These are phyloP conservation scores for Candida chilensis DNA, from an alignment of 805 yeast species.

Conservation along the genomic window DNA sequence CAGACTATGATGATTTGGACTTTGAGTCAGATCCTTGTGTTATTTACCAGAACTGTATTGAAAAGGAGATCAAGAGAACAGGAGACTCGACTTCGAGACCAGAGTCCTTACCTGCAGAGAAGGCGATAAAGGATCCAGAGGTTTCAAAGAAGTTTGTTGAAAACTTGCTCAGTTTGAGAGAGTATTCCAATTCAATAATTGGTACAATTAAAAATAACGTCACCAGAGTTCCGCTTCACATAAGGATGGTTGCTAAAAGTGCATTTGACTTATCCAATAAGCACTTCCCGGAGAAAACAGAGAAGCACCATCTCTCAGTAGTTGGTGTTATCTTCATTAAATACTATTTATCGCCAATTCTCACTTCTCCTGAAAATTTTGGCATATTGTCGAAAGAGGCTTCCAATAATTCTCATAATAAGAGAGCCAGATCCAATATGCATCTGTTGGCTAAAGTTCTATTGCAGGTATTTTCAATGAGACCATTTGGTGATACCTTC, in stretches of 20 bases:
- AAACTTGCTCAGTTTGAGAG: slow-evolving; percentile 71
- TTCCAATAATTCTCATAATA: slow-evolving; percentile 10
- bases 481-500: slow-evolving; percentile 61
- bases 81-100: slow-evolving; percentile 20
- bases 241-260: slow-evolving; percentile 21
- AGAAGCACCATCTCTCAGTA: slow-evolving; percentile 51
- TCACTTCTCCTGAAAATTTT: slow-evolving; percentile 45
- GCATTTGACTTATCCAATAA: slow-evolving; percentile 27
- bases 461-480: slow-evolving; percentile 59
- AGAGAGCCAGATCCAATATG: slow-evolving; percentile 37
- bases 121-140: slow-evolving; percentile 73
- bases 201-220: too few species aligned
- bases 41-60: slow-evolving; percentile 35
- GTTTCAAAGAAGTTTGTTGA: slow-evolving; percentile 62
- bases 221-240: slow-evolving; percentile 25
- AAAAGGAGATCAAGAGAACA: slow-evolving; percentile 21
- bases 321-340: slow-evolving; percentile 60
- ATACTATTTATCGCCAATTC: slow-evolving; percentile 37
- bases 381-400: slow-evolving; percentile 34
- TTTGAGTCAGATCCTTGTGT: slow-evolving; percentile 75
- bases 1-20: slow-evolving; percentile 42
- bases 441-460: slow-evolving; percentile 47
- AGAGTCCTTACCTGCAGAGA: slow-evolving; percentile 39
- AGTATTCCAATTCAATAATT: slow-evolving; percentile 52
- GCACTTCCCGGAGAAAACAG: slow-evolving; percentile 49